Base-by-base conservation (phyloP, 768 basidiomycete species). In the Inosperma sp. region DNA sequence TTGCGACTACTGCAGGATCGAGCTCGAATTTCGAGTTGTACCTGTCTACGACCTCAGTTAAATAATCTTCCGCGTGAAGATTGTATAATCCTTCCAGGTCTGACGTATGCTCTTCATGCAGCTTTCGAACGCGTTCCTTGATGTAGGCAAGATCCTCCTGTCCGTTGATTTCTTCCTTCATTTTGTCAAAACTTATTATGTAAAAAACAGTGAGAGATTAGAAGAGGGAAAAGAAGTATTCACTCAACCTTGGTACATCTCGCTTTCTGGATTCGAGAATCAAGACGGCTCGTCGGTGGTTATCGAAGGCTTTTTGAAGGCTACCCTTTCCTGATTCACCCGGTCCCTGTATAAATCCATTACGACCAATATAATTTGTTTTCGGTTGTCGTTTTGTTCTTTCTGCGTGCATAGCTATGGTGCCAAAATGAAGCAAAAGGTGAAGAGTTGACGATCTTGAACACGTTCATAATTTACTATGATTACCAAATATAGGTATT, bases 221-320 rank as follows among this genome's bases (percentile, higher is more conserved):
- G 36, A 34, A 17, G 16, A 16, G 31, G 29, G 29, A 23, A 12
- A 16, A 30, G 0, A 13, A 16, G 4, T 44, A 21, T 36, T 33
- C 72, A 51, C 60, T n/a, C n/a, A n/a, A 77, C 78, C 68, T 64
- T 39, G 75, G 73, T 7, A 76, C 64, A 8, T 63, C 62, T 37
- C 64, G 48, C 33, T 71, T 69, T 45, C 70, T 74, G 46, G 68
- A 65, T 7, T 68, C 68, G 19, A 79, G 56, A 17, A 76, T 61
- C 54, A 65, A 77, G 49, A 70, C 64, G 0, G 73, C 74, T 19
- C 62, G 53, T 6, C 71, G 63, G 37, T 70, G 68, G 19, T 65
- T 61, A 49, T 68, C 62, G 36, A 67, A 48, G 1, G 64, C 65
- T 4, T 19, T 30, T 3, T 51, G 19, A 61, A 35, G 42, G 55